Evolutionary conservation across 164 flowering plant genomes (phyloP), one percentile per base, ranked within the genome.

Genomic region (Umbellularia californica): DNA sequence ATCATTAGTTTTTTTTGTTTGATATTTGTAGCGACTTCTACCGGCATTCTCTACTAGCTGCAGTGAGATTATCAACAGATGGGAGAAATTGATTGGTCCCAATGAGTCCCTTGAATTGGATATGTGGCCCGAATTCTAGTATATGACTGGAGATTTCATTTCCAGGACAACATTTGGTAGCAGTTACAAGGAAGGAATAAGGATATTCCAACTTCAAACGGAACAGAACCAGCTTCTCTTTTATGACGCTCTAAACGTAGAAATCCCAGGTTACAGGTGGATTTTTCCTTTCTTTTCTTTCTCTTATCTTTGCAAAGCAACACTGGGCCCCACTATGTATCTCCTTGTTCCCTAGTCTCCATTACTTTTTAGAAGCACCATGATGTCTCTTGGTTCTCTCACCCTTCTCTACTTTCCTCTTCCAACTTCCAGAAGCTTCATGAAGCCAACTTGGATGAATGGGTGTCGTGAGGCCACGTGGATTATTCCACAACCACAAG

Each of bases 81-180:
- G 80, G 80, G 71, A 81, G 69, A 55, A 69, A 30, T 51, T 69
- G 64, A 58, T 72, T 23, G n/a, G 58, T 35, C 22, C 66, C 22
- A 17, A n/a, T 28, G 25, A 74, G 76, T 19, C 63, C 66, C 27
- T 33, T 72, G 80, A 81, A 72, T 14, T 81, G 35, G 80, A 81
- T 77, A 73, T 80, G 50, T 65, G 69, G 52, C 65, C 70, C 1
- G 71, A 76, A 23, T 24, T 76, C 72, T 71, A 76, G 24, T 23
- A 65, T n/a, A 50, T 76, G 19, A 71, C 78, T 2, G 75, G 35
- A 22, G 78, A 76, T 28, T 75, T 76, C 4, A 76, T 76, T 22
- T 76, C 78, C 23, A 60, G 75, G 28, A 50, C 78, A 22, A 75
- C 74, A 22, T 76, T 76, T 66, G 78, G 78, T 12, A 71, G 78